phyloP scores from a whole-genome alignment of 192 early-diverging fungal genomes.

The Rhizoclosmatium sp. region DNA sequence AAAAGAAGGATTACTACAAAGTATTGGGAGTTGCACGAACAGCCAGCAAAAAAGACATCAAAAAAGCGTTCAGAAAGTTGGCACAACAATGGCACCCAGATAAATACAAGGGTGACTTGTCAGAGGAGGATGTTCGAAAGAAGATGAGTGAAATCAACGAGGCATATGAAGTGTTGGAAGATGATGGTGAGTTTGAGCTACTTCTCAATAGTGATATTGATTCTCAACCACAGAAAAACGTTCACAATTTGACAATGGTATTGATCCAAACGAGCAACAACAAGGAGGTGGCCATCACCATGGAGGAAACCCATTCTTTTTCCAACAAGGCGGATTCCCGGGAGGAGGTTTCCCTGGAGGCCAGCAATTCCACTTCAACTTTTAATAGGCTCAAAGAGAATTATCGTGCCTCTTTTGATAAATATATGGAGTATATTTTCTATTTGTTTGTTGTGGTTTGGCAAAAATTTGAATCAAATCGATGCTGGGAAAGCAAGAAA shows the following conservation, averaged over 20 bases:
- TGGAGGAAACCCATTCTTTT: constrained; percentile 47
- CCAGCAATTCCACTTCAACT: constrained; percentile 55
- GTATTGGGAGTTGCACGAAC: constrained; percentile 82
- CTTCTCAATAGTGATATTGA: not conserved
- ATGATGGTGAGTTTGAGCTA: constrained; percentile 47
- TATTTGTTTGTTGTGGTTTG: not conserved
- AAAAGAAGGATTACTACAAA: constrained; percentile 94
- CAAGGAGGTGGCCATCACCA: constrained; percentile 40
- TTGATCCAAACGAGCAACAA: constrained; percentile 60
- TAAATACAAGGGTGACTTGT: constrained; percentile 73
- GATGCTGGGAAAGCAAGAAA: not conserved
- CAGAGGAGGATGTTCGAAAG: constrained; percentile 76
- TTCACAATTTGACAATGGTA: constrained; percentile 56
- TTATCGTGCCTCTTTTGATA: no score
- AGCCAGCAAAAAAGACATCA: constrained; percentile 82
- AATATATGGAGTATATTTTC: no score
- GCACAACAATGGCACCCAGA: constrained; percentile 83
- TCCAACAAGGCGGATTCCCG: constrained; percentile 33
- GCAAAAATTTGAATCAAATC: constrained; percentile 1
- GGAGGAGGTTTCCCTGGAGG: constrained; percentile 60
- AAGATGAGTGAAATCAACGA: constrained; percentile 95
- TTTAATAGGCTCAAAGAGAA: constrained; percentile 4
- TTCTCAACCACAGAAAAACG: constrained; percentile 37
- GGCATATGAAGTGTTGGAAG: constrained; percentile 83
- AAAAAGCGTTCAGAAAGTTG: constrained; percentile 89